A percentile compares a stretch with the other conserved stretches of the same genome.
Evolutionary conservation across 2,329 filamentous ascomycete genomes (phyloP).

Genomic region (Phialemoniopsis sp.): DNA sequence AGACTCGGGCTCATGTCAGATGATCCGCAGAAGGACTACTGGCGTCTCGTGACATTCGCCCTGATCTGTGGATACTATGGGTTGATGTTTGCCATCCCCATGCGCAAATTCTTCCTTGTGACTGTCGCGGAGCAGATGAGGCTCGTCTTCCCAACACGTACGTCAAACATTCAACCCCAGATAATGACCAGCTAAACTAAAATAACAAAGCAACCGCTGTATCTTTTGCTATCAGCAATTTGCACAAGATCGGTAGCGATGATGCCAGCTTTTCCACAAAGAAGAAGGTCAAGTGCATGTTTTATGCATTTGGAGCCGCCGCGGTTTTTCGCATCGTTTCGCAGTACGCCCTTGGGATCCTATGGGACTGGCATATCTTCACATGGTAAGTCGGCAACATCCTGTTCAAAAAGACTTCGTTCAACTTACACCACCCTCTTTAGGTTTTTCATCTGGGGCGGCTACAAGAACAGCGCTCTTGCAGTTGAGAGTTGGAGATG

Average conservation of each 20-base stretch:
- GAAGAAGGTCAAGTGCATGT: slow-evolving; percentile 53
- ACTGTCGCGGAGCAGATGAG: slow-evolving; percentile 57
- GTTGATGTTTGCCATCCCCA: slow-evolving; percentile 57
- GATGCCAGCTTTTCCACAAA: slow-evolving; percentile 47
- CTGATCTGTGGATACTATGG: slow-evolving; percentile 61
- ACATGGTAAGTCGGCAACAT: no score
- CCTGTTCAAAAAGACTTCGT: no score
- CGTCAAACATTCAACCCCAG: no score
- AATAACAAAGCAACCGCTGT: slow-evolving; percentile 42
- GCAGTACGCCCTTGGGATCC: slow-evolving; percentile 55
- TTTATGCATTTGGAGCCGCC: slow-evolving; percentile 43
- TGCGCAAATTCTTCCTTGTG: slow-evolving; percentile 66
- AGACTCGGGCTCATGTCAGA: slow-evolving; percentile 44
- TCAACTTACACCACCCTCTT: no score
- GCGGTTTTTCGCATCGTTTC: slow-evolving; percentile 50
- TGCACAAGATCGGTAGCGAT: slow-evolving; percentile 52
- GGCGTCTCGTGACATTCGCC: slow-evolving; percentile 55
- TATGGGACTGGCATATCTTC: slow-evolving; percentile 55
- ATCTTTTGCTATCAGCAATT: slow-evolving; percentile 57
- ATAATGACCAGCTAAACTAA: no score
- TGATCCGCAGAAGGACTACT: slow-evolving; percentile 50
- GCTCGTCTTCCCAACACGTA: slow-evolving; percentile 51
- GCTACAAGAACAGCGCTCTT: slow-evolving; percentile 44
- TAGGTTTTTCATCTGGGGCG: slow-evolving; percentile 53
- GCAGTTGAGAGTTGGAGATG: slow-evolving; percentile 58